Evolutionary conservation across 352 stramenopile species (phyloP).

Genomic region (Phytophthora foliorum): DNA sequence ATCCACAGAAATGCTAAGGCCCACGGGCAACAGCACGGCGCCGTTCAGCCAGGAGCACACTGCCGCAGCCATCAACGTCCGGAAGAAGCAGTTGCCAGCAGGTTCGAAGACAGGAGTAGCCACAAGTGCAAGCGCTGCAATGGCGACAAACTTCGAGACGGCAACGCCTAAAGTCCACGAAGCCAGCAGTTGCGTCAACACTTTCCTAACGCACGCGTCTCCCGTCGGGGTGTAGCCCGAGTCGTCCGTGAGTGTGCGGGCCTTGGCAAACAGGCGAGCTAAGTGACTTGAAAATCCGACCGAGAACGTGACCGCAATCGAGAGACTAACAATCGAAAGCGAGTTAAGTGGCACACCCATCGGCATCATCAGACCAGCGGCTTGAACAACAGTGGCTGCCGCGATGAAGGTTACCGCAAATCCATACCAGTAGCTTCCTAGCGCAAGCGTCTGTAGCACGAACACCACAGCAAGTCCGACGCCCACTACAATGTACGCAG

Average conservation of each 20-base stretch:
- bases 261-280: conserved; percentile 68
- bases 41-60: conserved; percentile 48
- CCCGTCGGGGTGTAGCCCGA: conserved; percentile 29
- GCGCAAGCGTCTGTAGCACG: conserved; percentile 54
- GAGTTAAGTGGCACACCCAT: conserved; percentile 82
- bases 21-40: conserved; percentile 51
- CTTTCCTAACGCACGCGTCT: conserved; percentile 49
- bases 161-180: conserved; percentile 51
- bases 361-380: conserved; percentile 71
- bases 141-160: conserved; percentile 52
- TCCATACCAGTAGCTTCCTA: conserved; percentile 59
- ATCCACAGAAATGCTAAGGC: conserved; percentile 57
- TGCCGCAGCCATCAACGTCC: conserved; percentile 49
- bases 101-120: conserved; percentile 50
- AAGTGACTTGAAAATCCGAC: conserved; percentile 88
- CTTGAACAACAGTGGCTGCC: conserved; percentile 63
- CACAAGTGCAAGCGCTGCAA: conserved; percentile 48
- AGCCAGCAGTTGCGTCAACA: conserved; percentile 47
- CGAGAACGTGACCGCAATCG: conserved; percentile 76
- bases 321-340: conserved; percentile 85
- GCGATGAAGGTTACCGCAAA: conserved; percentile 54
- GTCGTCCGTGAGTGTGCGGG: conserved; percentile 33
- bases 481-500: conserved; percentile 62
- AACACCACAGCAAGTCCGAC: conserved; percentile 60
- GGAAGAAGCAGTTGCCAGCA: conserved; percentile 54